Percentiles rank a stretch among this genome's conserved stretches.
phyloP scores from a whole-genome alignment of 1,139 yeast species.

The Candida anutae region DNA sequence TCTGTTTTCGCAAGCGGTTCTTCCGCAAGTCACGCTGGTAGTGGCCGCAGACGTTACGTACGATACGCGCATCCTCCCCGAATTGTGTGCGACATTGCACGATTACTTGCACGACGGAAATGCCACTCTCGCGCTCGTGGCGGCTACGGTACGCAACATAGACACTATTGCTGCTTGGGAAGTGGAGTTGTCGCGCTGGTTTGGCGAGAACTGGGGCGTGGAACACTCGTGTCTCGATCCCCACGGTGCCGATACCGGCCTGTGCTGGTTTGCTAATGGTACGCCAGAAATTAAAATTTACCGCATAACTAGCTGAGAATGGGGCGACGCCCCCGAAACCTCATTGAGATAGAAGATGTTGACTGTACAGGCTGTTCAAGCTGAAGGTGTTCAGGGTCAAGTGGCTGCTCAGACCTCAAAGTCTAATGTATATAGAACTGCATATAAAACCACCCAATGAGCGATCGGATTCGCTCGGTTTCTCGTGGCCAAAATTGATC shows the following conservation, averaged over 20 bases:
- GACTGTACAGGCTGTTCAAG: too few relatives aligned
- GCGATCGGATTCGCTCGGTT: too few relatives aligned
- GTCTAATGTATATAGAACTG: too few relatives aligned
- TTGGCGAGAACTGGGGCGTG: slow-evolving; percentile 19
- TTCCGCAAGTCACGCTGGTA: slow-evolving; percentile 2
- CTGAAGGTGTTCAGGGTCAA: too few relatives aligned
- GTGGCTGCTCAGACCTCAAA: too few relatives aligned
- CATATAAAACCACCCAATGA: too few relatives aligned
- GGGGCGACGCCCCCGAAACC: too few relatives aligned
- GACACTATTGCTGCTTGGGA: slow-evolving; percentile 54
- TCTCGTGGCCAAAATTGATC: too few relatives aligned
- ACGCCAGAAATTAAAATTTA: slow-evolving; percentile 41
- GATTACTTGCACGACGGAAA: slow-evolving; percentile 26
- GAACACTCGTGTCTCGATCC: slow-evolving; percentile 13
- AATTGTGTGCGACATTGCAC: slow-evolving; percentile 43
- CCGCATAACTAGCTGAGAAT: slow-evolving; percentile 10
- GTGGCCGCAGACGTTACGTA: slow-evolving; percentile 87
- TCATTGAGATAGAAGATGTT: too few relatives aligned
- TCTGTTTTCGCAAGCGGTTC: not conserved
- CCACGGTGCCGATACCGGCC: slow-evolving; percentile 8
- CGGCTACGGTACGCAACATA: slow-evolving; percentile 68
- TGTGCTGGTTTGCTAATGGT: slow-evolving; percentile 23
- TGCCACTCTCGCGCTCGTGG: slow-evolving; percentile 36
- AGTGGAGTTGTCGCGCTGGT: slow-evolving; percentile 20
- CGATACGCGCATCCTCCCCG: slow-evolving; percentile 54